A percentile compares a stretch with the other conserved stretches of the same genome.
phyloP scores from a whole-genome alignment of 2,329 filamentous ascomycete genomes.

The Aspergillus nomiae region DNA sequence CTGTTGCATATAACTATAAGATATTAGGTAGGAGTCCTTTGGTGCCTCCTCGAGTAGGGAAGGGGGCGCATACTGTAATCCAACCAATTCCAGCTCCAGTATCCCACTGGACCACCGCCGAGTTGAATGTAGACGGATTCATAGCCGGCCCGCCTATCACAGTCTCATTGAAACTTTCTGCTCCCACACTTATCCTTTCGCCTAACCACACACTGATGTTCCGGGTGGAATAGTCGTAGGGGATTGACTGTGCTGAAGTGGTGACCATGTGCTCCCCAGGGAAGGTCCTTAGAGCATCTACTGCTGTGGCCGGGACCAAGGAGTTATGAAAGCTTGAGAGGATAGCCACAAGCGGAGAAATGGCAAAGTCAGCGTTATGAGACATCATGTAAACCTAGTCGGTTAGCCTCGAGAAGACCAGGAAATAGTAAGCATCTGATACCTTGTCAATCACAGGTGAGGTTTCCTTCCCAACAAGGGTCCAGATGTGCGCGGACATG shows the following conservation, averaged over 20 bases:
- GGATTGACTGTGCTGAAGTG: conserved; percentile 1
- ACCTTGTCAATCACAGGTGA: neutral
- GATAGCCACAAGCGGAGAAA: conserved; percentile 1
- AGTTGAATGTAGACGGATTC: conserved; percentile 6
- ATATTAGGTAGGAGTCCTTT: neutral
- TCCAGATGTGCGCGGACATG: conserved; percentile 41
- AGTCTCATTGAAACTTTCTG: conserved; percentile 7
- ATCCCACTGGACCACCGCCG: conserved; percentile 7
- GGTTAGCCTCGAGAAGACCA: neutral
- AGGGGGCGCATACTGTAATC: neutral
- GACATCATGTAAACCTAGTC: conserved; percentile 7
- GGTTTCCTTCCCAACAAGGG: conserved; percentile 3
- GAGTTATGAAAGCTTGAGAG: neutral
- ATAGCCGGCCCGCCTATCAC: conserved; percentile 5
- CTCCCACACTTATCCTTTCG: conserved; percentile 1
- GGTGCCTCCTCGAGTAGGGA: neutral
- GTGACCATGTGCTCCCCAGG: conserved; percentile 1
- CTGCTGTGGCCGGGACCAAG: neutral
- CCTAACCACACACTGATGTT: conserved; percentile 3
- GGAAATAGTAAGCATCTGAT: neutral
- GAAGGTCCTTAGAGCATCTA: neutral
- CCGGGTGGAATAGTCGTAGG: conserved; percentile 2
- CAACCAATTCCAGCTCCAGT: conserved; percentile 4
- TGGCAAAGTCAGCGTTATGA: conserved; percentile 6
- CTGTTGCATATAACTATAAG: conserved; percentile 4